A percentile compares a stretch with the other conserved stretches of the same genome.
Evolutionary conservation across 73 alveolate species (phyloP).

Genomic region (Tetrahymena elliotti): DNA sequence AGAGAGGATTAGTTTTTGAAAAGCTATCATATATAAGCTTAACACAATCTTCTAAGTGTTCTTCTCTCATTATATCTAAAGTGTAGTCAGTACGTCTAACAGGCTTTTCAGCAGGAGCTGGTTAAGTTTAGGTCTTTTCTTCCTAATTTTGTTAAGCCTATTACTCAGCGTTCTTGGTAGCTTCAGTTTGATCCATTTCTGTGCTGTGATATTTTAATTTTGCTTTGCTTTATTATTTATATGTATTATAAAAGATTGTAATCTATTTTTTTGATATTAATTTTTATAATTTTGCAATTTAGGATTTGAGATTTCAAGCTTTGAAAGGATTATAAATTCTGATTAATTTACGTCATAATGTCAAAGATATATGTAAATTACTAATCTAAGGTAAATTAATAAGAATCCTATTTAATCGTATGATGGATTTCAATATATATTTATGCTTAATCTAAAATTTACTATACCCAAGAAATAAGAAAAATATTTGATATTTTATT

Average conservation of each 20-base stretch:
- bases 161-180: not conserved
- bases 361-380: not conserved
- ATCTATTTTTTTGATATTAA: not conserved
- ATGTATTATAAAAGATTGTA: no score
- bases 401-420: not conserved
- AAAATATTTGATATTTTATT: not conserved
- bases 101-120: not conserved
- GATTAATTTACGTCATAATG: not conserved
- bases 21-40: not conserved
- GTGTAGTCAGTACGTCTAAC: not conserved
- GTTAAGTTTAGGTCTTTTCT: not conserved
- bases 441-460: not conserved
- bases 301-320: not conserved
- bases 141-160: not conserved
- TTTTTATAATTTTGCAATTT: not conserved
- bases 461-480: not conserved
- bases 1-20: not conserved
- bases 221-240: not conserved
- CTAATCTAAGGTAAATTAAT: not conserved
- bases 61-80: not conserved
- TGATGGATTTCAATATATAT: not conserved
- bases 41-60: not conserved
- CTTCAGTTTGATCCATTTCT: not conserved
- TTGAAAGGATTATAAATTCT: not conserved
- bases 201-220: not conserved